Percentiles rank a stretch among this genome's conserved stretches.
Conservation (phyloP, 768 basidiomycete species). For the Hericium coralloides region DNA sequence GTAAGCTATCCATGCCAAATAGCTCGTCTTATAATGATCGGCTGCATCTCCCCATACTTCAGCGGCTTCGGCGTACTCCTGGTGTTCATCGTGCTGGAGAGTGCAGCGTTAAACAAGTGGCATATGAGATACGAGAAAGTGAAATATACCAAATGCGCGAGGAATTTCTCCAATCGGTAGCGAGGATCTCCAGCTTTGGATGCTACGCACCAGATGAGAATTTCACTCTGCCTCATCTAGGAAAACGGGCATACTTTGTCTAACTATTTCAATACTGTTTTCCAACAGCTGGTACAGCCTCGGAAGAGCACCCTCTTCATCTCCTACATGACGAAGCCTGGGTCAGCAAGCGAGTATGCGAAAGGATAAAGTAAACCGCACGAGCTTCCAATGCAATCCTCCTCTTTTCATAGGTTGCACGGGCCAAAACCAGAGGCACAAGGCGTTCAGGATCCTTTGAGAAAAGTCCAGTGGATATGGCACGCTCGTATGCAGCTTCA, state of each 20-base stretch:
- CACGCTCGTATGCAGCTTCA: constrained; percentile 10
- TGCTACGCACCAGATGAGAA: constrained; percentile 27
- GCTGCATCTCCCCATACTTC: constrained; percentile 22
- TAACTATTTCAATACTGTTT: constrained; percentile 53
- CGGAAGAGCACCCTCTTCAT: not conserved
- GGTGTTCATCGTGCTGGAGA: not conserved
- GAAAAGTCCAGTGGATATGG: constrained; percentile 9
- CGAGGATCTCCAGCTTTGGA: constrained; percentile 65
- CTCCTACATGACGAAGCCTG: not conserved
- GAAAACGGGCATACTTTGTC: constrained; percentile 35
- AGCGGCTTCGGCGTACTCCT: constrained; percentile 10
- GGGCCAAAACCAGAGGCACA: constrained; percentile 9
- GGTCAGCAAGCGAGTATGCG: not conserved
- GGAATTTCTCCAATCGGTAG: constrained; percentile 75
- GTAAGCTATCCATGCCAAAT: constrained; percentile 25
- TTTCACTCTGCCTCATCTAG: not conserved
- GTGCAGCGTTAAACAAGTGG: not conserved
- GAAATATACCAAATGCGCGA: constrained; percentile 53
- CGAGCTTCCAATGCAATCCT: not conserved
- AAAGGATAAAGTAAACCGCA: not conserved
- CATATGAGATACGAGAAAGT: constrained; percentile 22
- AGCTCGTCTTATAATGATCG: constrained; percentile 21
- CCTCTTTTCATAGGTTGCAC: constrained; percentile 10
- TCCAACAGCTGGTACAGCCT: constrained; percentile 28
- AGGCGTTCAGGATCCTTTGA: constrained; percentile 12